Evolutionary conservation across 176 grass and related monocot species (phyloP), one percentile per base, ranked within the genome.

Genomic region (Puccinellia tenuiflora): DNA sequence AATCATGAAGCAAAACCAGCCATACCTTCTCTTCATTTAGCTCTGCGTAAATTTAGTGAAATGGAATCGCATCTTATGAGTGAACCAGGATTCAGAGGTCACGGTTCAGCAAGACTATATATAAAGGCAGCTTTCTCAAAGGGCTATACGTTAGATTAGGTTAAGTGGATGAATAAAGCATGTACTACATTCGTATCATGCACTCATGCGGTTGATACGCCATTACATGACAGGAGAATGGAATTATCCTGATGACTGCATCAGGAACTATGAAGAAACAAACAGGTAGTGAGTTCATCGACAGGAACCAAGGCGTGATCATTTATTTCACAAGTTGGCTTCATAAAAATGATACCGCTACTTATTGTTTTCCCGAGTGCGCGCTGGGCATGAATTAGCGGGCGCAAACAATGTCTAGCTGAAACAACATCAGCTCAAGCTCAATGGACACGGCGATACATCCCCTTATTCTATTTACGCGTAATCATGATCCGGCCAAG

Each of bases 381-480:
- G 37, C 3, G 48, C 75, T 59, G 2, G 51, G 69, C 75, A 84
- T n/a, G 68, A 79, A 77, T 68, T 48, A 38, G 85, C 4, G 15
- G 38, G 59, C 3, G 29, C 9, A 42, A 50, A 26, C 54, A 67
- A 43, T 13, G 67, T 51, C 80, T 69, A 42, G 79, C 50, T 45
- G 80, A 83, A 90, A 74, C 56, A 86, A 26, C 56, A 79, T 26
- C 68, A 57, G 20, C 75, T 39, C n/a, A n/a, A n/a, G n/a, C n/a
- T n/a, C 15, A 69, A 69, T 5, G 17, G 11, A 17, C 51, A 90
- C 43, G 39, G 38, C 55, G 25, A 68, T 75, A 9, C 24, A 3
- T 48, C 46, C 15, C 40, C 68, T 90, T 87, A 84, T 87, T 90
- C 76, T 90, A 84, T 90, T 70, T 83, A 56, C 80, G 74, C 57